A percentile compares a stretch with the other conserved stretches of the same genome.
Evolutionary conservation across 768 basidiomycete species (phyloP).

Genomic region (Trametes coccinea): DNA sequence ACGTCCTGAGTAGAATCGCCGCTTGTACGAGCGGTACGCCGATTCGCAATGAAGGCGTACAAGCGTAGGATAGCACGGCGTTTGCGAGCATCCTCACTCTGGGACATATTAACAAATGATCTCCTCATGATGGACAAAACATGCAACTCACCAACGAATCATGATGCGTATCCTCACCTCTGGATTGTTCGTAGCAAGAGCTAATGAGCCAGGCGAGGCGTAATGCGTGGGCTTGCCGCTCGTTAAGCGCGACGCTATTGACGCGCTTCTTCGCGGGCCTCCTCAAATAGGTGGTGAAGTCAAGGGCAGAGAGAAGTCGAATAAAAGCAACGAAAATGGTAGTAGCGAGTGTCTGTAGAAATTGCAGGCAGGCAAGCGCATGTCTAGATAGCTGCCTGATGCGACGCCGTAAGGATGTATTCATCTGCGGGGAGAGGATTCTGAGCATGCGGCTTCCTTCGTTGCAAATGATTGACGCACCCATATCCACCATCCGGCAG

Average conservation of each 20-base stretch:
- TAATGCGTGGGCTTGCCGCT: background rate
- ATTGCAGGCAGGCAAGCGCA: background rate
- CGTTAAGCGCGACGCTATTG: background rate
- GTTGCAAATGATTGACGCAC: background rate
- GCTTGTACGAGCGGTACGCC: no score
- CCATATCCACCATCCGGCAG: slow-evolving; percentile 2
- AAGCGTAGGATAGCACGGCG: no score
- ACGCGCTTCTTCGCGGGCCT: no score
- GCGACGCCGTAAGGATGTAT: background rate
- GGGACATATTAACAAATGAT: no score
- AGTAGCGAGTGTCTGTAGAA: background rate
- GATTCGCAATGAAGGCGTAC: no score
- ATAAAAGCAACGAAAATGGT: background rate
- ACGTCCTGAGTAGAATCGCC: no score
- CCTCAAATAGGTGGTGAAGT: background rate
- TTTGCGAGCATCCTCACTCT: no score
- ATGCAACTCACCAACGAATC: no score
- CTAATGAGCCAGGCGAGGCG: background rate
- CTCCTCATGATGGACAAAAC: no score
- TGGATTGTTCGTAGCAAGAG: background rate
- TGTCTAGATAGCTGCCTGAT: background rate
- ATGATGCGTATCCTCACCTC: background rate
- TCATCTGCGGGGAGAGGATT: background rate
- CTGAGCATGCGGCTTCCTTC: background rate
- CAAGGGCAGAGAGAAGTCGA: background rate